Conservation (phyloP, 169 alveolate genomes). For the Toxoplasma gondii region DNA sequence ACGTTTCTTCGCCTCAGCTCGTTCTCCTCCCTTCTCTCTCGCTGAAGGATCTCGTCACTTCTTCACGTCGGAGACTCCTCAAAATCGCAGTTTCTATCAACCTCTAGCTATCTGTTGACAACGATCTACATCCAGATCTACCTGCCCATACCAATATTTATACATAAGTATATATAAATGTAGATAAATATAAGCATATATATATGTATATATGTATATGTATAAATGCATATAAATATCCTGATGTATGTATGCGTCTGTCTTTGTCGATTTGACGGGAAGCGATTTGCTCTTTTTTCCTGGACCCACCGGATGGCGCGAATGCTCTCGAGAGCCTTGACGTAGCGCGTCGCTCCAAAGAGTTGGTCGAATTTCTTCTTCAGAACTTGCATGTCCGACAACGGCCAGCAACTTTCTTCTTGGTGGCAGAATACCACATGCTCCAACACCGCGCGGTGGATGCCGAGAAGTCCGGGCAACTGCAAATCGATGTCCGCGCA, state of each 20-base stretch:
- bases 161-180: not conserved
- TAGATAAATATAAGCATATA: no score
- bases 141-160: no score
- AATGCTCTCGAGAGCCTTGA: slow-evolving; percentile 78
- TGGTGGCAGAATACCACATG: slow-evolving; percentile 97
- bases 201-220: not conserved
- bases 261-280: no score
- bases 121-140: no score
- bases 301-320: not conserved
- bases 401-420: slow-evolving; percentile 98
- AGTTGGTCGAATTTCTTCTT: slow-evolving; percentile 97
- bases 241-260: no score
- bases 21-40: no score
- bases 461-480: slow-evolving; percentile 84
- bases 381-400: slow-evolving; percentile 79
- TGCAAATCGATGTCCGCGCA: slow-evolving; percentile 87
- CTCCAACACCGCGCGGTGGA: slow-evolving; percentile 53
- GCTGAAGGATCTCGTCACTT: no score
- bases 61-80: no score
- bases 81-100: no score
- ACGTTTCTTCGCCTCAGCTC: no score
- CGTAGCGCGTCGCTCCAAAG: slow-evolving; percentile 93
- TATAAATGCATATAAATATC: not conserved
- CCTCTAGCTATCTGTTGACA: no score
- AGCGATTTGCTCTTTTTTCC: no score